These are phyloP conservation scores for Penicillium goetzii DNA, from an alignment of 495 filamentous ascomycete genomes.

Conservation along the genomic window DNA sequence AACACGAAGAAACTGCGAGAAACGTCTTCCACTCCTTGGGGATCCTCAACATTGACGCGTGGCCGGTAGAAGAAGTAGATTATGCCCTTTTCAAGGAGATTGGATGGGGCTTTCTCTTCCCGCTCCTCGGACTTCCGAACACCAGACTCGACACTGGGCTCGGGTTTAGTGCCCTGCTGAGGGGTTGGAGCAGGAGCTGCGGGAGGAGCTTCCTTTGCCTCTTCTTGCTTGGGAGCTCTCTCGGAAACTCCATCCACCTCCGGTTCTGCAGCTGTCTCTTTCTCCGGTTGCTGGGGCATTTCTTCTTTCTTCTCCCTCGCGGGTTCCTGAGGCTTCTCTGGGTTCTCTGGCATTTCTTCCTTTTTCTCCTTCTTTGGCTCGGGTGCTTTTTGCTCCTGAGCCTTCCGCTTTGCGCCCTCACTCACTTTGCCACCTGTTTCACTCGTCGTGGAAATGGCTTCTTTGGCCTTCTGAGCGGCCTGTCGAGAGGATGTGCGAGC, in stretches of 20 bases:
- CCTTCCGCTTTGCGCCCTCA: slow-evolving; percentile 44
- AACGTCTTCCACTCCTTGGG: slow-evolving; percentile 71
- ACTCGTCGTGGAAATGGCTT: slow-evolving; percentile 40
- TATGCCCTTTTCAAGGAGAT: slow-evolving; percentile 85
- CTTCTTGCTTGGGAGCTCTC: slow-evolving; percentile 18
- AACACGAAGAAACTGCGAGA: slow-evolving; percentile 83
- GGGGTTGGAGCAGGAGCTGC: neutral
- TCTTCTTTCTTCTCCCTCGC: slow-evolving; percentile 33
- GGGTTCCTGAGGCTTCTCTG: slow-evolving; percentile 33
- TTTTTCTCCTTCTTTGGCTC: slow-evolving; percentile 18
- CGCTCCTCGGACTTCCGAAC: slow-evolving; percentile 48
- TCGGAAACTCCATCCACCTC: slow-evolving; percentile 21
- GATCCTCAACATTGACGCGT: slow-evolving; percentile 73
- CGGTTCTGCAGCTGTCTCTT: slow-evolving; percentile 28
- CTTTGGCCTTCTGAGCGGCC: slow-evolving; percentile 51
- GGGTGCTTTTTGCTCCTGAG: slow-evolving; percentile 26
- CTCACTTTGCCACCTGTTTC: slow-evolving; percentile 30
- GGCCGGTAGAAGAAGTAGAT: slow-evolving; percentile 93
- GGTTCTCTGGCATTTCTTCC: neutral
- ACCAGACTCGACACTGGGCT: slow-evolving; percentile 22
- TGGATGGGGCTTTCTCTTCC: slow-evolving; percentile 66
- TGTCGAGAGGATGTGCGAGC: slow-evolving; percentile 47
- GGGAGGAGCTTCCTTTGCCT: neutral
- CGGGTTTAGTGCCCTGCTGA: slow-evolving; percentile 15
- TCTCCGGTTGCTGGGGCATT: slow-evolving; percentile 37